A percentile compares a stretch with the other conserved stretches of the same genome.
Conservation (phyloP, 163 green algal genomes). For the Volvox carteri region DNA sequence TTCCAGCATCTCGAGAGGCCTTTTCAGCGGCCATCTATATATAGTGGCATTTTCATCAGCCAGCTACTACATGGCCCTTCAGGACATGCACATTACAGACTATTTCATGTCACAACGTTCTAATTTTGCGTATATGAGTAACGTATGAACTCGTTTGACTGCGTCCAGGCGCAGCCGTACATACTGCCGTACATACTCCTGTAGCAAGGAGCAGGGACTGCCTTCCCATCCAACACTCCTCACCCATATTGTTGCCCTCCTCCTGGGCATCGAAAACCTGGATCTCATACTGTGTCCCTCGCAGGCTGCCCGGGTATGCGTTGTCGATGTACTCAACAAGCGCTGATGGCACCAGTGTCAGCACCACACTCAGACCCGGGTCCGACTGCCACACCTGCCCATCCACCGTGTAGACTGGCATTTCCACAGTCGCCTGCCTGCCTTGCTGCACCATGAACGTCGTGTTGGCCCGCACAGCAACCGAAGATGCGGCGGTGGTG, state of each 20-base stretch:
- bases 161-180: conserved; percentile 18
- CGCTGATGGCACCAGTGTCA: conserved; percentile 47
- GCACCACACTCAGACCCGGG: conserved; percentile 52
- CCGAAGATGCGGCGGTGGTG: neutral
- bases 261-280: neutral
- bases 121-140: conserved; percentile 32
- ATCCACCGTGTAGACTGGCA: conserved; percentile 15
- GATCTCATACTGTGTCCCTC: neutral
- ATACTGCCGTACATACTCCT: conserved; percentile 31
- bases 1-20: too few relatives aligned
- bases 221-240: neutral
- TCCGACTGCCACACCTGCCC: conserved; percentile 27
- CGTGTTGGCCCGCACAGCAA: neutral
- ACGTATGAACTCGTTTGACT: conserved; percentile 28
- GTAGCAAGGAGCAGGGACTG: neutral
- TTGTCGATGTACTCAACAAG: neutral
- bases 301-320: conserved; percentile 23
- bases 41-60: too few relatives aligned
- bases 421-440: conserved; percentile 6
- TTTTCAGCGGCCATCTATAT: too few relatives aligned
- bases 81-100: too few relatives aligned
- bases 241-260: too few relatives aligned
- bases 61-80: too few relatives aligned
- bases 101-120: too few relatives aligned
- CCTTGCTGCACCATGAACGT: conserved; percentile 20